Base-by-base conservation (phyloP, 352 stramenopile genomes). In the Elongisporangium undulatum region DNA sequence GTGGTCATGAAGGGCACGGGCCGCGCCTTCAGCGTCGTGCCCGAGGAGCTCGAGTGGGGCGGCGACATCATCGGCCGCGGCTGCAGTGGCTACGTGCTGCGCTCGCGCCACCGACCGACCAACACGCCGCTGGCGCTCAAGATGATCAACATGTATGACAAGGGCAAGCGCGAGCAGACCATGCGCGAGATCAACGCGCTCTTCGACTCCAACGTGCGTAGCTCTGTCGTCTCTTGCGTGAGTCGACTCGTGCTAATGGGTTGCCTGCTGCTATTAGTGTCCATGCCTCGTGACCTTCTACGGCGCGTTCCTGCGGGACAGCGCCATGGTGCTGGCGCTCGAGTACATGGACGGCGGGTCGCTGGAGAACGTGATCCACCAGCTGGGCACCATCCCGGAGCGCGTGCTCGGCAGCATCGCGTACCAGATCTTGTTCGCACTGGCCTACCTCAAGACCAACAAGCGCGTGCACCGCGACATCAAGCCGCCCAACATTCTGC, bases 401-500 rank as follows among this genome's bases (percentile, higher is more conserved):
- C 65, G 77, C 17, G 79, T 94, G 21, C 68, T 98, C 39, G 94
- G 89, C 50, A 90, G 85, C 54, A 86, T 98, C 48, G 77, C 93
- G 19, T 99, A 90, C 77, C 97, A 99, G 76, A 85, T 98, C 23
- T 75, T 99, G 21, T 94, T 89, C 67, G 96, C 94, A 15, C 71
- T 99, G 55, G 87, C 74, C 16, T 98, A 98, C 77, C 77, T 99
- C 26, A 97, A 98, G 73, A 85, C 84, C 55, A 85, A 97, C 71
- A 87, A 92, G 51, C 80, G 82, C 52, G 74, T 99, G 51, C 97
- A 99, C 67, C 81, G 97, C 2, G 96, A 99, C 77, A 97, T 99
- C 59, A 99, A 99, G 72, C 96, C 94, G 39, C 93, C 86, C 19
- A 99, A 99, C 72, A 89, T 98, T 20, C 72, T 99, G 51, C 66